Percentiles rank a stretch among this genome's conserved stretches.
These are phyloP conservation scores for Clavispora santaluciae DNA, from an alignment of 805 yeast genomes.

Conservation along the genomic window DNA sequence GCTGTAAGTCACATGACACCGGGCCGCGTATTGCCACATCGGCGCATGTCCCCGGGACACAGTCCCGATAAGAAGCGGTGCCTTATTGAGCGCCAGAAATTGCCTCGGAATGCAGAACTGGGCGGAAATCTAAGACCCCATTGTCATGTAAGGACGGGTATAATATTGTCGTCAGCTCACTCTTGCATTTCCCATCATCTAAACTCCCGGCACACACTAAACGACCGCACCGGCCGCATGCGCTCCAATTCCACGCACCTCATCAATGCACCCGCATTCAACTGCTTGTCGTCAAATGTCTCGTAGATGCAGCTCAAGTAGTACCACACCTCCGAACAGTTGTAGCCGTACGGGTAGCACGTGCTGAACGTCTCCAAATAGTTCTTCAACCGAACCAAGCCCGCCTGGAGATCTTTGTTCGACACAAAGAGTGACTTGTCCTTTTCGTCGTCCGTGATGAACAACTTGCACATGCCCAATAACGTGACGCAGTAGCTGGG, in stretches of 20 bases:
- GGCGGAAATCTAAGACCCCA: neutral
- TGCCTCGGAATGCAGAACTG: too few species aligned
- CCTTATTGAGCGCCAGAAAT: too few species aligned
- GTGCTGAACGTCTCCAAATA: slow-evolving; percentile 35
- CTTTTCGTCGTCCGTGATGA: slow-evolving; percentile 37
- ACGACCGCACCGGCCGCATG: slow-evolving; percentile 48
- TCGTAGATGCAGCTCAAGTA: slow-evolving; percentile 61
- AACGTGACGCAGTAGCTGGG: slow-evolving; percentile 46
- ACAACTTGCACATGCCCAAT: slow-evolving; percentile 50
- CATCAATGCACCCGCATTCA: slow-evolving; percentile 51
- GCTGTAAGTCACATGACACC: too few species aligned
- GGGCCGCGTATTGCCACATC: too few species aligned
- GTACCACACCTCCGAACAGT: slow-evolving; percentile 63
- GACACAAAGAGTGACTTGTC: slow-evolving; percentile 44
- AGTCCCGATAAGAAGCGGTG: too few species aligned
- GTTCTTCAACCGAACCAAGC: slow-evolving; percentile 51
- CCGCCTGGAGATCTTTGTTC: slow-evolving; percentile 54
- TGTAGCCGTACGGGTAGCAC: slow-evolving; percentile 38
- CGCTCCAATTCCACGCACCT: slow-evolving; percentile 62
- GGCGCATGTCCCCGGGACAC: too few species aligned
- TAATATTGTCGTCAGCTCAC: neutral
- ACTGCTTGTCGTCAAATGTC: slow-evolving; percentile 44
- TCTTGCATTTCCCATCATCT: neutral
- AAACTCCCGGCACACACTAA: slow-evolving; percentile 24
- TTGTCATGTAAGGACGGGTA: neutral